Conservation (phyloP, 306 rosid species). For the Lagenaria siceraria region DNA sequence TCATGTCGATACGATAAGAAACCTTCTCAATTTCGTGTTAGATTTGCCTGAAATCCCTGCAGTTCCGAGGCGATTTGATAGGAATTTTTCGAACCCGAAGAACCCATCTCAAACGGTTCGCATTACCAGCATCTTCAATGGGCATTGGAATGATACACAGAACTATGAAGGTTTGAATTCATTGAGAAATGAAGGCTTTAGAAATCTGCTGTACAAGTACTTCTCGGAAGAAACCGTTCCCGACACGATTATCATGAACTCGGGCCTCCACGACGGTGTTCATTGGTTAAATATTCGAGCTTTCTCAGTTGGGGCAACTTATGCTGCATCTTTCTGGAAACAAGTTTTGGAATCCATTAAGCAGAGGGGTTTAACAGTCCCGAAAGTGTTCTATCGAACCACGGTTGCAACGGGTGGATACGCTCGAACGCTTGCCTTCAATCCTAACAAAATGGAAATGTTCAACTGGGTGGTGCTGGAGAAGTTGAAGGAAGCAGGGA, state of each 20-base stretch:
- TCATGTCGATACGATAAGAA: constrained; percentile 79
- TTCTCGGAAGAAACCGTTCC: constrained; percentile 63
- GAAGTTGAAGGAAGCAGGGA: constrained; percentile 48
- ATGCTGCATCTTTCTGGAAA: constrained; percentile 76
- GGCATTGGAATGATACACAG: constrained; percentile 85
- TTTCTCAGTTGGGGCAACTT: constrained; percentile 48
- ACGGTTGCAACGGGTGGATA: constrained; percentile 80
- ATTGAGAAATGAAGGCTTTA: constrained; percentile 56
- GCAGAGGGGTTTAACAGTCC: constrained; percentile 46
- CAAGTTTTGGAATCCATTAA: constrained; percentile 38
- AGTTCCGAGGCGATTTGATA: constrained; percentile 72
- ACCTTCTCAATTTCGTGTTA: constrained; percentile 60
- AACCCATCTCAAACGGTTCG: constrained; percentile 61
- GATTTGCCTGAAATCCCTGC: constrained; percentile 52
- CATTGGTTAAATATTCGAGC: constrained; percentile 51
- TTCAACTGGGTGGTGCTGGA: constrained; percentile 57
- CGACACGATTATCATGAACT: constrained; percentile 71
- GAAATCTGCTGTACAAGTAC: constrained; percentile 40
- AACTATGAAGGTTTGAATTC: constrained; percentile 78
- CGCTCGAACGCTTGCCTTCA: constrained; percentile 61
- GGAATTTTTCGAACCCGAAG: constrained; percentile 60
- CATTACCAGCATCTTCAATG: constrained; percentile 84
- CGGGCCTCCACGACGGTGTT: constrained; percentile 77
- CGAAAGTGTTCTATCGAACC: constrained; percentile 56
- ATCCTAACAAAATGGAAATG: constrained; percentile 83